phyloP scores from a whole-genome alignment of 768 basidiomycete genomes.

The Trametes villosa region DNA sequence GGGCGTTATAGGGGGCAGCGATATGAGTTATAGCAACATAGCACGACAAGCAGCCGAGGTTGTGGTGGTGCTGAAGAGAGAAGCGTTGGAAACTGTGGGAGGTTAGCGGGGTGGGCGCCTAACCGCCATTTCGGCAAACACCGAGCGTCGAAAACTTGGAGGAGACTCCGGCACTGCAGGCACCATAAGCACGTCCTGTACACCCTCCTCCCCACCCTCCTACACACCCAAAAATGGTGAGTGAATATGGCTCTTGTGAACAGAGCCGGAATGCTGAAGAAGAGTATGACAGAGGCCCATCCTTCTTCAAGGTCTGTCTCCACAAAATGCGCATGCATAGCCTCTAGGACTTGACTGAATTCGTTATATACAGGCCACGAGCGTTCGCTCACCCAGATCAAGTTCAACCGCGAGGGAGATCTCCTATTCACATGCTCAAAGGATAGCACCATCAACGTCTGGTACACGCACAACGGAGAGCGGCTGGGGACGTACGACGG shows the following conservation, averaged over 20 bases:
- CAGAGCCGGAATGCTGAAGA: neutral
- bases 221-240: conserved; percentile 28
- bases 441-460: conserved; percentile 93
- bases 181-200: conserved; percentile 12
- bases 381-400: conserved; percentile 96
- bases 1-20: too few species aligned
- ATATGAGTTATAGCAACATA: too few species aligned
- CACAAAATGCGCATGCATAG: neutral
- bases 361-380: conserved; percentile 74
- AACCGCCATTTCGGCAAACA: conserved; percentile 8
- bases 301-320: conserved; percentile 38
- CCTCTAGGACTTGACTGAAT: neutral
- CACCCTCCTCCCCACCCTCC: conserved; percentile 1
- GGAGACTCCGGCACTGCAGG: conserved; percentile 18
- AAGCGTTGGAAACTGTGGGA: neutral
- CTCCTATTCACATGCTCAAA: conserved; percentile 95
- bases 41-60: neutral
- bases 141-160: conserved; percentile 25
- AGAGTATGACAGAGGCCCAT: conserved; percentile 37
- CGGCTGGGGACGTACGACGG: conserved; percentile 95
- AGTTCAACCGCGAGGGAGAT: conserved; percentile 96
- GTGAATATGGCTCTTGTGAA: too few species aligned
- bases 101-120: neutral
- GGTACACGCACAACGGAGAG: conserved; percentile 98
- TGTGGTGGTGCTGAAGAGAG: neutral